These are phyloP conservation scores for Pythium sukuiense DNA, from an alignment of 352 stramenopile genomes.

Conservation along the genomic window DNA sequence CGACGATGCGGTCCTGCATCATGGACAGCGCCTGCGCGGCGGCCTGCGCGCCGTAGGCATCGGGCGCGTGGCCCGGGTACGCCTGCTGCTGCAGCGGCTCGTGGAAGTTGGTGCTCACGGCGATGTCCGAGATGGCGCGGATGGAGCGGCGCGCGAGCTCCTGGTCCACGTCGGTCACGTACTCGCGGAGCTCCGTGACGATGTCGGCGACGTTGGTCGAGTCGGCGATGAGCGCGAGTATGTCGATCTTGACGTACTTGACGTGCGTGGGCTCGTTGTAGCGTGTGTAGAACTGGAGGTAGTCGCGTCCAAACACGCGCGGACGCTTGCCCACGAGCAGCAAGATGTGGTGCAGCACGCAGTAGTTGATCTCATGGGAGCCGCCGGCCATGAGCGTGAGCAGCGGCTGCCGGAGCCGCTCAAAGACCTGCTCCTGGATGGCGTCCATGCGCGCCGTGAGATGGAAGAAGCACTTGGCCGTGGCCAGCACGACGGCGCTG, in stretches of 20 bases:
- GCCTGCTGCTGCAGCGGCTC: slow-evolving; percentile 25
- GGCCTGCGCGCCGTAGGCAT: slow-evolving; percentile 70
- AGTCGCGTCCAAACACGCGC: slow-evolving; percentile 97
- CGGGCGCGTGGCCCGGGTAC: slow-evolving; percentile 48
- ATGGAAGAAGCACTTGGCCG: slow-evolving; percentile 97
- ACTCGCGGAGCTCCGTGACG: slow-evolving; percentile 96
- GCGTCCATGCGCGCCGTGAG: slow-evolving; percentile 93
- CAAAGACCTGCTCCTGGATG: slow-evolving; percentile 88
- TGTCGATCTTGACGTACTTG: slow-evolving; percentile 97
- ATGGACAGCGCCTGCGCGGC: slow-evolving; percentile 61
- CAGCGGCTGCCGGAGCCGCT: slow-evolving; percentile 94
- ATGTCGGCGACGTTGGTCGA: slow-evolving; percentile 95
- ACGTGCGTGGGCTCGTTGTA: slow-evolving; percentile 98
- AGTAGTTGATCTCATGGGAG: slow-evolving; percentile 93
- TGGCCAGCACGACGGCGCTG: slow-evolving; percentile 95
- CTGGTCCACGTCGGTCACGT: slow-evolving; percentile 94
- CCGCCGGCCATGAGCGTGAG: slow-evolving; percentile 97
- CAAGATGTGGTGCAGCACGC: slow-evolving; percentile 96
- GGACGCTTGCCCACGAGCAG: slow-evolving; percentile 94
- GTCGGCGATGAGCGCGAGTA: slow-evolving; percentile 95
- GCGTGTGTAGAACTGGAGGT: slow-evolving; percentile 96
- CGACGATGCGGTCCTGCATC: slow-evolving; percentile 87
- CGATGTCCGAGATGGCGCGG: slow-evolving; percentile 93
- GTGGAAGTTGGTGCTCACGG: slow-evolving; percentile 77
- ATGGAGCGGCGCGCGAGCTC: slow-evolving; percentile 93